A percentile compares a stretch with the other conserved stretches of the same genome.
phyloP scores from a whole-genome alignment of 2,329 filamentous ascomycete species.

The Diaporthe batatas region DNA sequence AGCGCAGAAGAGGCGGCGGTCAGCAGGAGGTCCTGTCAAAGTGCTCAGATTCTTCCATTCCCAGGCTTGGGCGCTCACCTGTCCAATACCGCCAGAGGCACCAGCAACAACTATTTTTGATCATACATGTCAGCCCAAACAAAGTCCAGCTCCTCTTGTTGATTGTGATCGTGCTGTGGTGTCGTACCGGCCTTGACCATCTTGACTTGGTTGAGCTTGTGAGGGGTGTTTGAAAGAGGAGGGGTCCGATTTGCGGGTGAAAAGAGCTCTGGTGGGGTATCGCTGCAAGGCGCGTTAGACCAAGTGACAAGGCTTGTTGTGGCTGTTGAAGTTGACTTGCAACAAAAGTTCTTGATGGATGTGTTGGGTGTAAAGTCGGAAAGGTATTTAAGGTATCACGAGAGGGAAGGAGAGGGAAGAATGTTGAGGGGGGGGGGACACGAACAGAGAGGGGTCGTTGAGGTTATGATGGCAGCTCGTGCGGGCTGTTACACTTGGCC shows the following conservation, averaged over 20 bases:
- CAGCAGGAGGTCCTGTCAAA: constrained; percentile 44
- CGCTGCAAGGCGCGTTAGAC: constrained; percentile 21
- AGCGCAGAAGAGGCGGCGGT: constrained; percentile 39
- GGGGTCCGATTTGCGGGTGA: constrained; percentile 40
- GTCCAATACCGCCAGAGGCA: constrained; percentile 97
- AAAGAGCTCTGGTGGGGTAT: constrained; percentile 41
- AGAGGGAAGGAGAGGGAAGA: not conserved
- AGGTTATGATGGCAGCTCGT: constrained; percentile 32
- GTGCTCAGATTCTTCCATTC: not conserved
- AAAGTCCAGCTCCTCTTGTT: constrained; percentile 36
- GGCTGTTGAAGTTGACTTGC: constrained; percentile 34
- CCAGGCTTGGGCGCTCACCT: constrained; percentile 70
- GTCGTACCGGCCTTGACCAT: constrained; percentile 57
- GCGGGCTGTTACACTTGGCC: constrained; percentile 40
- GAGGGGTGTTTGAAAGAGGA: constrained; percentile 45
- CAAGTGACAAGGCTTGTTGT: constrained; percentile 35
- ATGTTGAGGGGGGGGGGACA: constrained; percentile 9
- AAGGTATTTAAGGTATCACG: constrained; percentile 4
- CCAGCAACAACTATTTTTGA: constrained; percentile 80
- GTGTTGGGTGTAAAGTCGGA: not conserved
- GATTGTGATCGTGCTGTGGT: constrained; percentile 25
- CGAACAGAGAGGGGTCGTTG: constrained; percentile 29
- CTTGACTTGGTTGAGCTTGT: constrained; percentile 45
- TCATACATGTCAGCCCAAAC: constrained; percentile 40
- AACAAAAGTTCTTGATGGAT: constrained; percentile 3